Evolutionary conservation across 192 early-diverging fungal species (phyloP).

Genomic region (Entomortierella beljakovae): DNA sequence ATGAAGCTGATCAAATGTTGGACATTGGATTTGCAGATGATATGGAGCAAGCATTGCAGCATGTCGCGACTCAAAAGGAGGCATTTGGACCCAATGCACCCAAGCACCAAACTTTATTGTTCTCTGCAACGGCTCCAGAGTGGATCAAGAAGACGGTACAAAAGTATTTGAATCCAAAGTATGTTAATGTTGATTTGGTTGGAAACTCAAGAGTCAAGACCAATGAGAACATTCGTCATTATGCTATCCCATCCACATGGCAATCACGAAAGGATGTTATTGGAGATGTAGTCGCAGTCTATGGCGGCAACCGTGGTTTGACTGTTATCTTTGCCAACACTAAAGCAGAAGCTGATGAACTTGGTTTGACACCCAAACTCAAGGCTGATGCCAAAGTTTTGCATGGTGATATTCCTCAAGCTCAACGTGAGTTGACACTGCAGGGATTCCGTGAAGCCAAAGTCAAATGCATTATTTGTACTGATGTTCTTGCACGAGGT

Average conservation of each 20-base stretch:
- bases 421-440: slow-evolving; percentile 80
- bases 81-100: slow-evolving; percentile 31
- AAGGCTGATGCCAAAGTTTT: slow-evolving; percentile 80
- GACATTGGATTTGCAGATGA: slow-evolving; percentile 85
- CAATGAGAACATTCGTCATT: slow-evolving; percentile 87
- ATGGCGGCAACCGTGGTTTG: slow-evolving; percentile 81
- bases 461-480: slow-evolving; percentile 88
- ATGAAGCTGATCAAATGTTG: slow-evolving; percentile 90
- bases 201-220: slow-evolving; percentile 91
- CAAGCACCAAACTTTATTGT: slow-evolving; percentile 80
- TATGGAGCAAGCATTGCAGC: slow-evolving; percentile 82
- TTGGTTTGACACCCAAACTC: slow-evolving; percentile 81
- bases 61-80: slow-evolving; percentile 83
- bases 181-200: slow-evolving; percentile 83
- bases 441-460: slow-evolving; percentile 90
- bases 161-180: slow-evolving; percentile 66
- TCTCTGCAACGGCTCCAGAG: slow-evolving; percentile 86
- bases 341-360: slow-evolving; percentile 88
- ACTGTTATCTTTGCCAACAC: slow-evolving; percentile 97
- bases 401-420: slow-evolving; percentile 88
- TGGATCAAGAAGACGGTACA: slow-evolving; percentile 79
- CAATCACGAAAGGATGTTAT: slow-evolving; percentile 91
- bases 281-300: slow-evolving; percentile 93
- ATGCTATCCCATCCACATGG: slow-evolving; percentile 88
- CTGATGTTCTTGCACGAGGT: slow-evolving; percentile 95